phyloP scores from a whole-genome alignment of 2,329 filamentous ascomycete species.

The Chrysoporthe deuterocubensis region DNA sequence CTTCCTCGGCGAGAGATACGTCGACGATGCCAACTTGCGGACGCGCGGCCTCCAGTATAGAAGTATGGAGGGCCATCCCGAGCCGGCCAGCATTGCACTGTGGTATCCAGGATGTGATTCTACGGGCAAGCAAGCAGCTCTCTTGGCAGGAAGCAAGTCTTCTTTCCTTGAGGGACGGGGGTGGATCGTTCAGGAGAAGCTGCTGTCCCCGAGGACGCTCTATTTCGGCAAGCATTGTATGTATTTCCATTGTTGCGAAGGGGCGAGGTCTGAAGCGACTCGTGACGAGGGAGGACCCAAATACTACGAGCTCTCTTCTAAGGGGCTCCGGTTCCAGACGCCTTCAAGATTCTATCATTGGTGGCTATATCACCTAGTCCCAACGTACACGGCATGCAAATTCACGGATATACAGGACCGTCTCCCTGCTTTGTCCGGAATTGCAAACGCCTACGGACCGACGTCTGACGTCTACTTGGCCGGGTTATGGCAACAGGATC shows the following conservation, averaged over 20 bases:
- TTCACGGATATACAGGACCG: neutral
- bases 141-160: neutral
- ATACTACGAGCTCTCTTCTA: too few relatives aligned
- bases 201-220: neutral
- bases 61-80: neutral
- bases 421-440: neutral
- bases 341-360: neutral
- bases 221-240: neutral
- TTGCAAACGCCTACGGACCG: neutral
- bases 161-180: neutral
- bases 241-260: neutral
- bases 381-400: neutral
- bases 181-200: neutral
- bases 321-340: too few relatives aligned
- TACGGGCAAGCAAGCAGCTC: neutral
- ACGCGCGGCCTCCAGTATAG: neutral
- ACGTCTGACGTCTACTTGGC: neutral
- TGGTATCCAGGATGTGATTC: neutral
- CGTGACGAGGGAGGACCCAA: too few relatives aligned
- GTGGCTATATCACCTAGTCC: neutral
- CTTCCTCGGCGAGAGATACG: neutral
- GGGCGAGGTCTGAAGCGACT: neutral
- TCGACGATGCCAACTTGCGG: neutral
- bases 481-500: neutral
- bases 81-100: neutral